Base-by-base conservation (phyloP, 306 rosid species). In the Prunus padus region DNA sequence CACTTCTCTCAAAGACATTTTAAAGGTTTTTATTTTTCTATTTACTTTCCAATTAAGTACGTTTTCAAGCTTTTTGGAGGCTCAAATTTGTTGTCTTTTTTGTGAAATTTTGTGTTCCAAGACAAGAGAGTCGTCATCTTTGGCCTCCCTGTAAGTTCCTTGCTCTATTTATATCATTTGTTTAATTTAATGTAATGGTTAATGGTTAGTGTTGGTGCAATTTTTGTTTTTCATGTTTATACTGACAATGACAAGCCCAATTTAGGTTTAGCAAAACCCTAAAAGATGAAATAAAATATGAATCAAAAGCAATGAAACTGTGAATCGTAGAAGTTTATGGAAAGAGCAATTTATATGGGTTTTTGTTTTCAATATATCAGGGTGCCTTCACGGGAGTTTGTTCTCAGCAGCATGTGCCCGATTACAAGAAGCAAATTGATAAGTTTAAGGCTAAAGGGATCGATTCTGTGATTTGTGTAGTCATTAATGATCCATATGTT, bases 371-470 rank as follows among this genome's bases (percentile, higher is more conserved):
- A 22, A 20, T 71, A 64, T 81, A 25, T 72, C 82, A 94, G 98
- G 98, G 98, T 81, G 98, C 98, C 71, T 90, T 89, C 33, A 94
- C 97, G 0, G 96, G 98, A 57, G 98, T 94, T 75, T 94, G 98
- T 83, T 90, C 98, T 44, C 77, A 57, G 84, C 87, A 90, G 86
- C 98, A 94, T 76, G 97, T 94, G 49, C 97, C 98, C 50, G 33
- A 93, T 78, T 94, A 91, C 91, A 91, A 83, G 82, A 87, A 88
- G 49, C 92, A 82, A 52, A 72, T 86, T 73, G 91, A 87, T 11
- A 89, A 91, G 82, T 88, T 91, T 79, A 94, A 86, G 90, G 92
- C 86, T 23, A 89, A 88, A 75, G 94, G 96, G 59, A 67, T 91
- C 47, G 95, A 94, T 76, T 88, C 96, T 68, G 95, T 91, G 11